These are phyloP conservation scores for Pseudocercospora musae DNA, from an alignment of 2,329 filamentous ascomycete genomes.

Conservation along the genomic window DNA sequence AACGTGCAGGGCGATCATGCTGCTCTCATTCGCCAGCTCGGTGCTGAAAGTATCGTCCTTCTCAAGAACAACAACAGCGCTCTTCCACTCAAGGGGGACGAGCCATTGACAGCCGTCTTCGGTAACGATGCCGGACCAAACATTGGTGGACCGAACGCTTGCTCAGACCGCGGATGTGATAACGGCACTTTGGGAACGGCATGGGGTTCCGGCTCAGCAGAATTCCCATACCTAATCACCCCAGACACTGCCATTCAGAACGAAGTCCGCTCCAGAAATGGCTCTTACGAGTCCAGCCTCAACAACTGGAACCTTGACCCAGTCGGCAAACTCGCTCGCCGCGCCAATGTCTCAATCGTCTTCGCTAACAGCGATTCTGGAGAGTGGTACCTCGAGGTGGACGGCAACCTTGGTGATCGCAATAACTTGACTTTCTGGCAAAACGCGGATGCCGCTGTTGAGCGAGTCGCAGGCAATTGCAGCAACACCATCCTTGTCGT, in stretches of 20 bases:
- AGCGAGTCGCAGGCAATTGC: constrained; percentile 47
- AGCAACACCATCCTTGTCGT: constrained; percentile 33
- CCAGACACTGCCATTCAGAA: constrained; percentile 32
- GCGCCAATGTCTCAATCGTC: constrained; percentile 40
- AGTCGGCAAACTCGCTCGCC: constrained; percentile 31
- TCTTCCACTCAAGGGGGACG: constrained; percentile 49
- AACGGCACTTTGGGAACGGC: constrained; percentile 48
- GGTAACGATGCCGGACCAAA: constrained; percentile 50
- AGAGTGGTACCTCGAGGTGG: constrained; percentile 49
- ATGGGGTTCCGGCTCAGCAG: constrained; percentile 46
- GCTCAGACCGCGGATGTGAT: constrained; percentile 44
- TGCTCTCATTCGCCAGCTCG: constrained; percentile 64
- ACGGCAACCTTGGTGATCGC: constrained; percentile 45
- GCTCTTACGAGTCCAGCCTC: constrained; percentile 27
- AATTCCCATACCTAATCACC: constrained; percentile 34
- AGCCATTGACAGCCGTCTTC: constrained; percentile 49
- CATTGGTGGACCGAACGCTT: constrained; percentile 47
- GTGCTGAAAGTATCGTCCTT: constrained; percentile 52
- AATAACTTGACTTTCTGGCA: constrained; percentile 48
- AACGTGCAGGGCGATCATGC: constrained; percentile 75
- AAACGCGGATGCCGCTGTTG: constrained; percentile 53
- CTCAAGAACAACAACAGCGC: constrained; percentile 62
- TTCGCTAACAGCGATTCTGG: constrained; percentile 50
- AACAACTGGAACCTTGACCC: constrained; percentile 28
- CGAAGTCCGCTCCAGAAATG: constrained; percentile 23